phyloP scores from a whole-genome alignment of 805 yeast species.

The Cyberlindnera euphorbiiphila region DNA sequence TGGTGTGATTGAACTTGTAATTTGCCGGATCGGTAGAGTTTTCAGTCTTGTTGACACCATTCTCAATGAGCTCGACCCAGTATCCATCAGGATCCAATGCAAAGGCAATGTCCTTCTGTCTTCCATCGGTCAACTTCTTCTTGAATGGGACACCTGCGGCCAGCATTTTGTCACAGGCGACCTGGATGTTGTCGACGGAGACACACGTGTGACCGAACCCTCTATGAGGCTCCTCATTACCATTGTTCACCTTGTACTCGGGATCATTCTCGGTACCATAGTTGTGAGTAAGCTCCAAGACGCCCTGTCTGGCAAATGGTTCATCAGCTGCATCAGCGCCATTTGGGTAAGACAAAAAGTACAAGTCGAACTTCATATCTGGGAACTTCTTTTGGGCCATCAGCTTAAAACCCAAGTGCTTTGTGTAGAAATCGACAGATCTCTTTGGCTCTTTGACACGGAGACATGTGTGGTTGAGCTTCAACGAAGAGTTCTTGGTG shows the following conservation, averaged over 20 bases:
- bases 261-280: constrained; percentile 65
- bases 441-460: constrained; percentile 78
- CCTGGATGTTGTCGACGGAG: constrained; percentile 74
- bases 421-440: constrained; percentile 68
- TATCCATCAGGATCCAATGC: constrained; percentile 94
- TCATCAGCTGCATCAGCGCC: constrained; percentile 4
- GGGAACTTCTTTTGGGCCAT: constrained; percentile 49
- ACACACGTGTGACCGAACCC: constrained; percentile 96
- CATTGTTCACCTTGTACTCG: constrained; percentile 61
- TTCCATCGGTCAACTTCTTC: constrained; percentile 83
- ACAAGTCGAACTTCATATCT: constrained; percentile 57
- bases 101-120: constrained; percentile 91
- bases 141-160: constrained; percentile 67
- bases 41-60: constrained; percentile 40
- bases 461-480: constrained; percentile 66
- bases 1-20: constrained; percentile 70
- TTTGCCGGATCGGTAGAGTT: constrained; percentile 34
- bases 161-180: constrained; percentile 55
- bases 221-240: constrained; percentile 77
- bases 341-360: constrained; percentile 51
- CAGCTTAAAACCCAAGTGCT: constrained; percentile 69
- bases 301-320: constrained; percentile 43
- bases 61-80: constrained; percentile 88
- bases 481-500: constrained; percentile 24
- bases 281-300: constrained; percentile 79